phyloP scores from a whole-genome alignment of 345 rosid species.

The Lepidium didymum region DNA sequence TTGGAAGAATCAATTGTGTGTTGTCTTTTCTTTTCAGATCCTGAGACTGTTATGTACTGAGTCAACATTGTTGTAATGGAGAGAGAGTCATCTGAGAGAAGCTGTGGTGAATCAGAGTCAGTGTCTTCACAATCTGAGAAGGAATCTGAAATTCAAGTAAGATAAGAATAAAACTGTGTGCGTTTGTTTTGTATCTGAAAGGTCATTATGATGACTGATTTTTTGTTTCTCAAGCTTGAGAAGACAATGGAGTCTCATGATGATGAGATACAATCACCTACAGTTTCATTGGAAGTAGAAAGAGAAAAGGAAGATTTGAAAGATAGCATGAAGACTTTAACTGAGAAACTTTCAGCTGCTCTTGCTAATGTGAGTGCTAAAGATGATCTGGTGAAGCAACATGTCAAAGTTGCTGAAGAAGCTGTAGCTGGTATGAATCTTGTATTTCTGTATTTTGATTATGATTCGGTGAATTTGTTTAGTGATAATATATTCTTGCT shows the following conservation, averaged over 20 bases:
- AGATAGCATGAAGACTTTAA: constrained; percentile 43
- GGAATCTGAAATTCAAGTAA: constrained; percentile 70
- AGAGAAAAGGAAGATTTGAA: constrained; percentile 37
- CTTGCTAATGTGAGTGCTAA: constrained; percentile 73
- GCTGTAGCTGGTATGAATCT: constrained; percentile 75
- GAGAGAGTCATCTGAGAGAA: constrained; percentile 67
- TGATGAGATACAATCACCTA: constrained; percentile 43
- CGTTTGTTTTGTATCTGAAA: background rate
- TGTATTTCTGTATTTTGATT: background rate
- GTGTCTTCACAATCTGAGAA: constrained; percentile 64
- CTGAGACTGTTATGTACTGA: constrained; percentile 31
- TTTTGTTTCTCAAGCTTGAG: constrained; percentile 35
- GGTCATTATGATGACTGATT: background rate
- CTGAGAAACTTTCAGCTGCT: constrained; percentile 79
- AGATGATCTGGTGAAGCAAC: constrained; percentile 86
- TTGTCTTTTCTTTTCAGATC: constrained; percentile 31
- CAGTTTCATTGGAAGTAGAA: constrained; percentile 39
- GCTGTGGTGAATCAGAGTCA: constrained; percentile 69
- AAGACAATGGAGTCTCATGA: constrained; percentile 48
- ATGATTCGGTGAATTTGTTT: background rate
- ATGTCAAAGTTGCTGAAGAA: constrained; percentile 94
- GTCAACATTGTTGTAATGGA: constrained; percentile 24
- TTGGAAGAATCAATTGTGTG: constrained; percentile 2
- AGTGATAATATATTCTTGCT: constrained; percentile 1
- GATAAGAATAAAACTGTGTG: background rate